A percentile compares a stretch with the other conserved stretches of the same genome.
phyloP scores from a whole-genome alignment of 2,329 filamentous ascomycete genomes.

The Penicillium expansum region DNA sequence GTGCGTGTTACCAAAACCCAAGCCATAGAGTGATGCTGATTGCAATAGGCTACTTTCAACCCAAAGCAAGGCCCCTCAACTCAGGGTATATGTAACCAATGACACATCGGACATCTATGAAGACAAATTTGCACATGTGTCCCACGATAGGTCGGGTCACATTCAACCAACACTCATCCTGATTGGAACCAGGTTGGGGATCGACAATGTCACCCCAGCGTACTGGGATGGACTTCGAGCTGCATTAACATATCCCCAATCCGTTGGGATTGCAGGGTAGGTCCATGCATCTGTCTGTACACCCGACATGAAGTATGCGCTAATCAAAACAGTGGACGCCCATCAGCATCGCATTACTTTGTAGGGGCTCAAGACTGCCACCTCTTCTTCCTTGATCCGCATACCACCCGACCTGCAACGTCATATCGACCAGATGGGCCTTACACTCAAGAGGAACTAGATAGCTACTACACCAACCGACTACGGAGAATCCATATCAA shows the following conservation, averaged over 20 bases:
- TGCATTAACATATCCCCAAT: constrained; percentile 81
- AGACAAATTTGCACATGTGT: constrained; percentile 77
- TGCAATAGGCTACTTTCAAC: constrained; percentile 67
- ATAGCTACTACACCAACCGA: constrained; percentile 82
- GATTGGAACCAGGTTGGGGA: constrained; percentile 82
- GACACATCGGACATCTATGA: constrained; percentile 92
- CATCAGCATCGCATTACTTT: constrained; percentile 82
- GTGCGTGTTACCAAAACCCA: constrained; percentile 51
- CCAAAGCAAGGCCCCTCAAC: constrained; percentile 57
- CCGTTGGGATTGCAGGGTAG: constrained; percentile 93
- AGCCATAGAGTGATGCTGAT: constrained; percentile 9
- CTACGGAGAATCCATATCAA: constrained; percentile 77
- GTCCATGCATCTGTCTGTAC: constrained; percentile 4
- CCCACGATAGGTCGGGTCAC: constrained; percentile 60
- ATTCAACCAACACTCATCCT: constrained; percentile 87
- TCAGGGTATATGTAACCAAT: constrained; percentile 84
- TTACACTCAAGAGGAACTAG: constrained; percentile 68
- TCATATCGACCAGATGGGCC: constrained; percentile 57
- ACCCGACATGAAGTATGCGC: constrained; percentile 21
- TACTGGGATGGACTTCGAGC: constrained; percentile 93
- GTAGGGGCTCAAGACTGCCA: constrained; percentile 69
- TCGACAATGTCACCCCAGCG: constrained; percentile 89
- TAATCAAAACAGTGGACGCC: constrained; percentile 68
- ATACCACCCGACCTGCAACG: constrained; percentile 75
- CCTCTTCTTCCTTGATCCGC: constrained; percentile 94